Percentiles rank a stretch among this genome's conserved stretches.
These are phyloP conservation scores for Barnettozyma pratensis DNA, from an alignment of 805 yeast species.

Conservation along the genomic window DNA sequence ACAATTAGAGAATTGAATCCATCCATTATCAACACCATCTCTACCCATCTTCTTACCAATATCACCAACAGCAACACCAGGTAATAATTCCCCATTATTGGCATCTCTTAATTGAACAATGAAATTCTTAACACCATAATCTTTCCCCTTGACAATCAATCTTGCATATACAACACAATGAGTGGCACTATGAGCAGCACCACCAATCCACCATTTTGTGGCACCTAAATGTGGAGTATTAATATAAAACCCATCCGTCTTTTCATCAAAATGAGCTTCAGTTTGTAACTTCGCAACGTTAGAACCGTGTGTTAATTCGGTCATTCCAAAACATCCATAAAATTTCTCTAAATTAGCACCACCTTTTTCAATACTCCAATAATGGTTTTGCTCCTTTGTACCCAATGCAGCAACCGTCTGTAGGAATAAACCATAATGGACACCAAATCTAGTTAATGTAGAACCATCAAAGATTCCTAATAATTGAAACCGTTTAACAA, in stretches of 20 bases:
- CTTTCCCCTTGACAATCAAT: conserved; percentile 72
- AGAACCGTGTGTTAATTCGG: conserved; percentile 89
- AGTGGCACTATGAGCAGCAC: conserved; percentile 92
- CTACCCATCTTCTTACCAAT: conserved; percentile 95
- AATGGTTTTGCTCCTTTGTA: conserved; percentile 72
- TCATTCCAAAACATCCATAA: conserved; percentile 88
- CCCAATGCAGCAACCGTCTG: conserved; percentile 82
- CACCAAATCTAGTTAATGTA: conserved; percentile 75
- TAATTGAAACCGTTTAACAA: conserved; percentile 51
- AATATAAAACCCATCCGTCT: conserved; percentile 61
- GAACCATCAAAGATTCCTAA: conserved; percentile 71
- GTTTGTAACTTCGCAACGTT: conserved; percentile 91
- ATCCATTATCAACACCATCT: conserved; percentile 93
- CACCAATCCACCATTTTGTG: conserved; percentile 98
- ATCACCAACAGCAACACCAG: conserved; percentile 84
- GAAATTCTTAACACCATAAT: conserved; percentile 91
- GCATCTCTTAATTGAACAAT: conserved; percentile 86
- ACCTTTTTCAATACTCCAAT: conserved; percentile 73
- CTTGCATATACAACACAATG: conserved; percentile 83
- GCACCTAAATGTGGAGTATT: conserved; percentile 90
- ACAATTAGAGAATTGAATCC: conserved; percentile 88
- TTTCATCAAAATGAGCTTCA: conserved; percentile 70
- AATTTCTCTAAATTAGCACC: conserved; percentile 51
- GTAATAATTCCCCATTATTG: conserved; percentile 57
- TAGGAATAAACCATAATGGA: conserved; percentile 80